Percentiles rank a stretch among this genome's conserved stretches.
Evolutionary conservation across 345 rosid species (phyloP).

Genomic region (Raphanus raphanistrum): DNA sequence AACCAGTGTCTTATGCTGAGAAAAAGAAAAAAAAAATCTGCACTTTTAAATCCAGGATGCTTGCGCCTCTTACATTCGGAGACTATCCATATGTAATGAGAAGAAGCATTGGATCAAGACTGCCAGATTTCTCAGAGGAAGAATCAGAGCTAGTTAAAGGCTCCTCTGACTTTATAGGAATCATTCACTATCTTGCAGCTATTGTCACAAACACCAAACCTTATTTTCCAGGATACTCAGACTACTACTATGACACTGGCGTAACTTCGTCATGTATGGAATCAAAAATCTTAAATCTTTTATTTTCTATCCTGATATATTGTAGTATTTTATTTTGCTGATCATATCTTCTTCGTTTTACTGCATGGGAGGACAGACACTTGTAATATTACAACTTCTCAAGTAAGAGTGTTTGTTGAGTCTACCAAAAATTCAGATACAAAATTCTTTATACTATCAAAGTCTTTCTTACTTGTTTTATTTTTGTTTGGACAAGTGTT

Average conservation of each 20-base stretch:
- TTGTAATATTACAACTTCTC: not conserved
- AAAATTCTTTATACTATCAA: not conserved
- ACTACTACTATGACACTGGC: not conserved
- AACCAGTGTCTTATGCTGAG: not conserved
- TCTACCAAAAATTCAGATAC: not conserved
- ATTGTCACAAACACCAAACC: not conserved
- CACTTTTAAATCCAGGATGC: not conserved
- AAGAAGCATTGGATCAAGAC: not conserved
- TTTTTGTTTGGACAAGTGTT: not conserved
- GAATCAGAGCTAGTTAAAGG: not conserved
- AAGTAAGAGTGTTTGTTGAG: not conserved
- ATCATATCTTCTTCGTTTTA: not conserved
- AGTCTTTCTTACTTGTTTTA: not conserved
- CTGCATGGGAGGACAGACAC: not conserved
- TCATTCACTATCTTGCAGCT: not conserved
- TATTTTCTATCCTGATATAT: not conserved
- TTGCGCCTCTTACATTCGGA: not conserved
- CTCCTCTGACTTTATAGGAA: not conserved
- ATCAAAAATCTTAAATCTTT: not conserved
- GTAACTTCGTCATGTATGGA: not conserved
- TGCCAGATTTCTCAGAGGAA: not conserved
- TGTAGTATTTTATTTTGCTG: not conserved
- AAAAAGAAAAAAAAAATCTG: not conserved
- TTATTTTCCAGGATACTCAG: not conserved
- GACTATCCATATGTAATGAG: conserved; percentile 1